A percentile compares a stretch with the other conserved stretches of the same genome.
These are phyloP conservation scores for Pichia membranifaciens DNA, from an alignment of 805 yeast species.

Conservation along the genomic window DNA sequence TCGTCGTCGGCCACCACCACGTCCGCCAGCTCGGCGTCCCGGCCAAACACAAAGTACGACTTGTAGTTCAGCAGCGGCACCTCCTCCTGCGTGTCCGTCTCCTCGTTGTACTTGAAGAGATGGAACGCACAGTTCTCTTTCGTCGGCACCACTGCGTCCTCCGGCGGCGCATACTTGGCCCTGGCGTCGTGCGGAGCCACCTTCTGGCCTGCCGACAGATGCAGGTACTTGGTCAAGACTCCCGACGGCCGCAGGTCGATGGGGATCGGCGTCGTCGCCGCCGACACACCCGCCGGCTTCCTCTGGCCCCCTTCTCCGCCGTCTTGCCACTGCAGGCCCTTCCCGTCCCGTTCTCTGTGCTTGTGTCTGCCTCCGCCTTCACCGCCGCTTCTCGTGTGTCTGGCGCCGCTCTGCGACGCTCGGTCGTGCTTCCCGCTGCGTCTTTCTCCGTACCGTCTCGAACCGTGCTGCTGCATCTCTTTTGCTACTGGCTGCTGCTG, in stretches of 20 bases:
- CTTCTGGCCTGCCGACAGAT: background rate
- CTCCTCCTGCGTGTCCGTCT: conserved; percentile 11
- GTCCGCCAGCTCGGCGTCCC: conserved; percentile 19
- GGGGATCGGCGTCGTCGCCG: background rate
- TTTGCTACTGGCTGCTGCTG: too few relatives aligned
- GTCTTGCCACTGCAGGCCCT: background rate
- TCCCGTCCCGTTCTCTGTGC: background rate
- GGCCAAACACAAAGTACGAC: conserved; percentile 26
- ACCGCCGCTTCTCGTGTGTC: too few relatives aligned
- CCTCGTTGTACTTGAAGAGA: conserved; percentile 9
- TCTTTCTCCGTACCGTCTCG: background rate
- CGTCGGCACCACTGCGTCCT: conserved; percentile 18
- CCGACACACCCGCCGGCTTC: background rate
- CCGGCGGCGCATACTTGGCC: conserved; percentile 18
- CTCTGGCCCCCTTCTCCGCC: background rate
- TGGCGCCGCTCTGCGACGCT: too few relatives aligned
- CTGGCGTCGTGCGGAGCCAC: background rate
- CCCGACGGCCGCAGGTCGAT: conserved; percentile 18
- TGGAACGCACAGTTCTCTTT: conserved; percentile 16
- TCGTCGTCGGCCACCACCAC: conserved; percentile 16
- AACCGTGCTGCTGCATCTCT: background rate
- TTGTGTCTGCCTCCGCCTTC: background rate
- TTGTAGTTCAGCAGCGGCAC: conserved; percentile 20
- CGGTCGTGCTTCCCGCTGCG: too few relatives aligned
- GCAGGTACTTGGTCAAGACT: conserved; percentile 8